Evolutionary conservation across 1,284 basidiomycete genomes (phyloP), one percentile per base, ranked within the genome.

Genomic region (Cutaneotrichosporon sp.): DNA sequence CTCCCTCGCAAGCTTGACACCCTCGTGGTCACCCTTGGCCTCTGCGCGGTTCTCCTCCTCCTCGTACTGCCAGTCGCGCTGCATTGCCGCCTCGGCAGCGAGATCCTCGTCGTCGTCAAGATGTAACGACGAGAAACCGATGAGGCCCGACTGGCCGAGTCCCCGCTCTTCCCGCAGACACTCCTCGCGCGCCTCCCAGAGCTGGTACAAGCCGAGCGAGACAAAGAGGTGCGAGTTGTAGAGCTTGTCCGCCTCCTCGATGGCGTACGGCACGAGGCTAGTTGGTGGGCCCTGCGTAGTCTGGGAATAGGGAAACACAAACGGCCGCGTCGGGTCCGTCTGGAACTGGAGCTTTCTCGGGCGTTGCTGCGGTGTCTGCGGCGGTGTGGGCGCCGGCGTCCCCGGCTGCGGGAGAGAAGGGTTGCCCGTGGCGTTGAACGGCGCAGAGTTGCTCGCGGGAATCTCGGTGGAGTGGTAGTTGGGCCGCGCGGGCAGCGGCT

Each of bases 261-360:
- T 93, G 12, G 91, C 90, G 69, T 86, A 90, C 1, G 96, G 96
- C 1, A 97, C 90, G 10, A 90, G 77, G 3, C 71, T 67, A 0
- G 61, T 43, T 1, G 73, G 67, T 21, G 63, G 74, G 26, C 55
- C 58, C 7, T 51, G 57, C 57, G 74, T 51, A 75, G 80, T 46
- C 78, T 80, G 70, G 13, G 90, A 89, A 71, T 96, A 98, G 0
- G 96, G 96, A 69, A 99, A 92, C 52, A 98, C 78, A 70, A 98
- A 99, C 1, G 96, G 96, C 8, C 90, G 81, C 33, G 78, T 85
- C 69, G 96, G 96, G 71, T 99, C 96, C 0, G 96, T 99, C 73
- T 98, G 96, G 74, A 92, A 99, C 69, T 97, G 93, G 69, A 94
- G 91, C 73, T 97, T 97, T 79, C 97, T 97, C 8, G 89, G 90